Percentiles rank a stretch among this genome's conserved stretches.
Conservation (phyloP, 1,284 basidiomycete species). For the Pholiota adiposa region DNA sequence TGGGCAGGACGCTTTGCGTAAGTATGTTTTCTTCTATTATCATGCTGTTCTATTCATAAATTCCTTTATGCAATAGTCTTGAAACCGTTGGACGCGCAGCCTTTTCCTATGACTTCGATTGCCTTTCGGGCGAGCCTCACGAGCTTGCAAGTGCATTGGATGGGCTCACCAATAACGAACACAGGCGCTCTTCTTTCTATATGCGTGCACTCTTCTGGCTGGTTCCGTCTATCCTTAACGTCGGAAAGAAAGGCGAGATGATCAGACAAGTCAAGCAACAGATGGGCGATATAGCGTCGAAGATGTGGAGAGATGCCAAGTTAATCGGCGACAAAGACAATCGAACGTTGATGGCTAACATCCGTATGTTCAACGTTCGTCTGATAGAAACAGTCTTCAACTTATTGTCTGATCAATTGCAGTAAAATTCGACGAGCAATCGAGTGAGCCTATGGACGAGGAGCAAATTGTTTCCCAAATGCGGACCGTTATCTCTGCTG, state of each 20-base stretch:
- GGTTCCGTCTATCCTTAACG: conserved; percentile 53
- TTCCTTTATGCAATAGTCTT: conserved; percentile 43
- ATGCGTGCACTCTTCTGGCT: conserved; percentile 66
- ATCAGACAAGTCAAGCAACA: conserved; percentile 53
- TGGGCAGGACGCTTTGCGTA: conserved; percentile 66
- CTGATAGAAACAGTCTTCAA: conserved; percentile 1
- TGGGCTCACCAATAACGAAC: conserved; percentile 59
- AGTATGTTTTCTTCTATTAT: conserved; percentile 22
- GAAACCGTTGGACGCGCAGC: conserved; percentile 59
- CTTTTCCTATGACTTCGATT: conserved; percentile 60
- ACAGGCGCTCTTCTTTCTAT: conserved; percentile 60
- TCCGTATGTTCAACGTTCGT: conserved; percentile 41
- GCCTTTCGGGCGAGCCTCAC: conserved; percentile 50
- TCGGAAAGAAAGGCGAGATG: conserved; percentile 61
- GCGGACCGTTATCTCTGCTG: conserved; percentile 64
- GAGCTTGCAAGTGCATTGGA: conserved; percentile 53
- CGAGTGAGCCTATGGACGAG: conserved; percentile 43
- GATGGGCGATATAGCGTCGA: conserved; percentile 51
- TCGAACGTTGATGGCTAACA: conserved; percentile 52
- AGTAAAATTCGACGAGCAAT: conserved; percentile 48
- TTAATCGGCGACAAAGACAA: conserved; percentile 42
- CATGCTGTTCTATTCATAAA: neutral
- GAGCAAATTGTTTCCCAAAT: conserved; percentile 59
- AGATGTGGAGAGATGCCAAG: conserved; percentile 57
- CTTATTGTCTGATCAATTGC: neutral